Base-by-base conservation (phyloP, 73 alveolate species). In the Blepharisma stoltei region DNA sequence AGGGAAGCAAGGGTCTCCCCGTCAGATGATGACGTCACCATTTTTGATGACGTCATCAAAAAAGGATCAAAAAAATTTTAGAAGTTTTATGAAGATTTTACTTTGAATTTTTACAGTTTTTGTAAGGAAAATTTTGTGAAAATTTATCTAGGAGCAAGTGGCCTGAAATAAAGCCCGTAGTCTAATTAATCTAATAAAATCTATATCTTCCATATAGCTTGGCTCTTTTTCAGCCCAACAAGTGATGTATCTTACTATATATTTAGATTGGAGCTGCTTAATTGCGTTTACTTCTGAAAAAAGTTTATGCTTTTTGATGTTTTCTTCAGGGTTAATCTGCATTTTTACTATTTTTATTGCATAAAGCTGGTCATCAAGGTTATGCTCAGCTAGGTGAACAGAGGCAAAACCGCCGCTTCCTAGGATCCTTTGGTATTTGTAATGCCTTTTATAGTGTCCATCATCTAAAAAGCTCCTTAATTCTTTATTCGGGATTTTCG, bases 251-350 rank as follows among this genome's bases (percentile, higher is more conserved):
- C 73, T 14, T 18, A 60, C 73, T 14, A 60, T 38, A 38, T 60
- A 60, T 60, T 60, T 60, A 18, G 73, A 60, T 25, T 60, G 73
- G 2, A 60, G 23, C 46, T n/a, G 14, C 46, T 60, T 60, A 25
- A 60, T 60, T 60, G 73, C 73, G 11, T 60, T 60, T 14, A 60
- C 73, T 60, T 60, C 73, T 20, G 73, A 60, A 38, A 60, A 60
- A 25, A 60, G 73, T 38, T 60, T 60, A 60, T 60, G 73, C 2
- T 11, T 18, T 18, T n/a, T 60, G 18, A 60, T 14, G 45, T n/a
- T 14, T 60, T 60, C 48, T 60, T 60, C 18, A 8, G 14, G 46
- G 23, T 11, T 38, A 25, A 60, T 25, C 14, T 60, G 18, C 18
- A 60, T 60, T 60, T 25, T 60, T 60, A 60, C 73, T 60, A 60